Evolutionary conservation across 2,329 filamentous ascomycete species (phyloP), one percentile per base, ranked within the genome.

Genomic region (Juglanconis juglandina): DNA sequence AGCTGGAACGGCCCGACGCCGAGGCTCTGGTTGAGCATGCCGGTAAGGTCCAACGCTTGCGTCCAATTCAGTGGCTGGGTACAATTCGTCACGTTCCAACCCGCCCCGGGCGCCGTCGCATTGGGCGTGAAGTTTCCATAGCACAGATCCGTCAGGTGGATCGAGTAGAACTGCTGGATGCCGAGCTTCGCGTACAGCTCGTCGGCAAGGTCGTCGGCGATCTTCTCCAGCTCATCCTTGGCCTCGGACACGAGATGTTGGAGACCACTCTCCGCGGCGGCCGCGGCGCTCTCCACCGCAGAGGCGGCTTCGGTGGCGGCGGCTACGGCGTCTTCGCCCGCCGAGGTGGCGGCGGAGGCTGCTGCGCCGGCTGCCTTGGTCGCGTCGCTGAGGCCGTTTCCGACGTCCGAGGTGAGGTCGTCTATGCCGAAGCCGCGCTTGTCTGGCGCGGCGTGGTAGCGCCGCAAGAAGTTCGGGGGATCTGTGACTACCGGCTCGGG

Each of bases 81-180:
- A 65, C 71, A 73, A 30, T 61, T 63, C 7, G 62, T 55, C 9
- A 69, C 68, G 34, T 71, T 65, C 60, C 66, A 66, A 44, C 65
- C 66, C 3, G 65, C 66, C 17, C 57, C 57, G 4, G 49, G 33
- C 1, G 67, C 59, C 9, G 66, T 68, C 10, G 62, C 63, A 53
- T 69, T 70, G 24, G 68, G 68, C 42, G 63, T 52, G 62, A 68
- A 73, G 44, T 63, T 58, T 51, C 71, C 72, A 53, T 70, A 67
- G 68, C 72, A 74, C 13, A 69, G 53, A 34, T 66, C 65, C 39
- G 69, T 66, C 37, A 71, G 63, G 59, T 73, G 71, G 41, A 73
- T 58, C 39, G 71, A 69, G 62, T 73, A 74, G 57, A 71, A 73
- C 67, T 72, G 65, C 59, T 68, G 64, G 65, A 74, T 69, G 35